Conservation (phyloP, 192 early-diverging fungal genomes). For the Coemansia sp. region DNA sequence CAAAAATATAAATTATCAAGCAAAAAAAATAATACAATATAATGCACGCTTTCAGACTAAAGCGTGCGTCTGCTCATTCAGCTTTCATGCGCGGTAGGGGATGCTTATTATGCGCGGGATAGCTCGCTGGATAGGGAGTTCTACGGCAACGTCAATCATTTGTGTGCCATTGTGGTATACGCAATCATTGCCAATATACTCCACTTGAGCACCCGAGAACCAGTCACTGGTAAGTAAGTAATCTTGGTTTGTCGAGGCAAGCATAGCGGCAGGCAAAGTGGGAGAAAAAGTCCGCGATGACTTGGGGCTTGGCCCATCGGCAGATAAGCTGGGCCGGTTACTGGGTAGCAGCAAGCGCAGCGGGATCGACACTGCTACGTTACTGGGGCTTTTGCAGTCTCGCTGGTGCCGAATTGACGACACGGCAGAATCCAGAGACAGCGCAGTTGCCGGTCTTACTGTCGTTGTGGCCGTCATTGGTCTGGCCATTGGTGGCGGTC, state of each 20-base stretch:
- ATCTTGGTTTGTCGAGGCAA: neutral
- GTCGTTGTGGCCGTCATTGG: neutral
- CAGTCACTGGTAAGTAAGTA: conserved; percentile 26
- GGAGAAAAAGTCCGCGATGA: neutral
- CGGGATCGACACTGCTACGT: conserved; percentile 25
- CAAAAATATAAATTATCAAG: conserved; percentile 2
- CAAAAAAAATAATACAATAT: conserved; percentile 1
- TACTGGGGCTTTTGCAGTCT: conserved; percentile 14
- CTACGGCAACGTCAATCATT: conserved; percentile 42
- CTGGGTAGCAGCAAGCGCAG: conserved; percentile 32
- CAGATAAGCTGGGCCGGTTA: neutral
- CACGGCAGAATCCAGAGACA: conserved; percentile 5
- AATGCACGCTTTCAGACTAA: neutral
- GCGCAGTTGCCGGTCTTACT: neutral
- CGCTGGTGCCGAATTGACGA: conserved; percentile 8
- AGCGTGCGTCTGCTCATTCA: neutral
- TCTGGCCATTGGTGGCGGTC: conserved; percentile 1
- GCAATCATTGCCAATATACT: conserved; percentile 50
- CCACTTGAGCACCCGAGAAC: conserved; percentile 50
- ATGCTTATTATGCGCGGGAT: conserved; percentile 43
- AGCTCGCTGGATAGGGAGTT: conserved; percentile 35
- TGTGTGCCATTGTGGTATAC: conserved; percentile 55
- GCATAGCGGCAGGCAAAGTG: neutral
- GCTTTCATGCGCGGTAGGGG: conserved; percentile 11
- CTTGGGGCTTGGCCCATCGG: neutral